phyloP scores from a whole-genome alignment of 805 yeast genomes.

The Zygosaccharomyces kombuchaensis region DNA sequence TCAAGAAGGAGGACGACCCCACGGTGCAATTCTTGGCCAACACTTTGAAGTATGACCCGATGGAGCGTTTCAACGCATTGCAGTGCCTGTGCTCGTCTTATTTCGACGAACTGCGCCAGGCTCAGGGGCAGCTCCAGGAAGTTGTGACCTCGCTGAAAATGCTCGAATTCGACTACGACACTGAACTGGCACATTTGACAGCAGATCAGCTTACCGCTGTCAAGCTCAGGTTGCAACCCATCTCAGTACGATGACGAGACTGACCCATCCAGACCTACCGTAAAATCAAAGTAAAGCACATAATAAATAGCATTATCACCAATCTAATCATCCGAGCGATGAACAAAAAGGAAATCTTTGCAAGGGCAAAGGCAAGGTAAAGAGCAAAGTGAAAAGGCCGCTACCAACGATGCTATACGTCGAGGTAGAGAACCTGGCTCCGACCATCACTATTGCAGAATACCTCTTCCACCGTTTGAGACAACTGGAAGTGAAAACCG shows the following conservation, averaged over 20 bases:
- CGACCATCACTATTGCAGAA: conserved; percentile 51
- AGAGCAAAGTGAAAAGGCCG: neutral
- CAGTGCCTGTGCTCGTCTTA: conserved; percentile 33
- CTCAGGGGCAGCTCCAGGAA: conserved; percentile 16
- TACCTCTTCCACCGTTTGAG: conserved; percentile 56
- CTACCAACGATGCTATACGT: conserved; percentile 6
- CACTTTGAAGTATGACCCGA: conserved; percentile 66
- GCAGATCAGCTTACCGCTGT: conserved; percentile 27
- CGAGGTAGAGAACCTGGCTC: neutral
- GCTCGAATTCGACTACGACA: conserved; percentile 27
- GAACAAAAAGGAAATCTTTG: conserved; percentile 1
- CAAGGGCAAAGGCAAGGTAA: neutral
- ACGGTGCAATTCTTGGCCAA: conserved; percentile 52
- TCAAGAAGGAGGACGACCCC: conserved; percentile 46
- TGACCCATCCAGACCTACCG: neutral
- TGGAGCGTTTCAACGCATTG: conserved; percentile 54
- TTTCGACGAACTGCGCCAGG: conserved; percentile 31
- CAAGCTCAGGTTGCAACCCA: conserved; percentile 20
- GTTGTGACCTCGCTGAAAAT: conserved; percentile 24
- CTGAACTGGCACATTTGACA: conserved; percentile 29
- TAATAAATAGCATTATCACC: neutral
- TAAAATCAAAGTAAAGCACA: neutral
- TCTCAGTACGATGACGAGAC: conserved; percentile 13
- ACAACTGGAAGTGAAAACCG: conserved; percentile 48
- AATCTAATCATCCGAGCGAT: neutral